Evolutionary conservation across 768 basidiomycete genomes (phyloP), one percentile per base, ranked within the genome.

Genomic region (Paxillus ammoniavirescens): DNA sequence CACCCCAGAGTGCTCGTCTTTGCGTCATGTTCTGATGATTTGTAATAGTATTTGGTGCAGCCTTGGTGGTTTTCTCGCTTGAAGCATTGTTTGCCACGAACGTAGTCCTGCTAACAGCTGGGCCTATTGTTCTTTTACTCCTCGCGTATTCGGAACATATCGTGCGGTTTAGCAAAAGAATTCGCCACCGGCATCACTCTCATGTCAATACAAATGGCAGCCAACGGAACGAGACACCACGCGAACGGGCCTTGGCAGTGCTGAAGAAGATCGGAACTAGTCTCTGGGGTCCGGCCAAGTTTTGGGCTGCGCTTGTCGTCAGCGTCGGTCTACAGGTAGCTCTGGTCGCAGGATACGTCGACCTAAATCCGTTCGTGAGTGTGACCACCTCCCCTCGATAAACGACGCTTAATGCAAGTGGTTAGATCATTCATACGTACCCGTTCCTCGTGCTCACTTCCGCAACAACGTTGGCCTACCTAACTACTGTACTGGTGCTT

Each of bases 321-420:
- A 72, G 75, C 2, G 57, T 77, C 4, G 76, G 68, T 7, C 58
- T 79, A 2, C 81, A 87, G 56, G 72, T 66, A 2, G 72, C 75
- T 2, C 69, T 89, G 7, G 72, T 82, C 3, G 62, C 73, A 43
- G 74, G 73, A 4, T 84, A 79, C 57, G 60, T 81, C 17, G 70
- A 76, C 43, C n/a, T 86, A 40, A 89, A 89, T 64, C 82, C 83
- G 30, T 83, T 81, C 56, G 87, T 89, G 61, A 61, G 84, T 71
- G 36, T 47, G 3, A 17, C 30, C 10, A 3, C 2, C n/a, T 23
- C 26, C 37, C 14, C 21, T 4, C 49, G 13, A 9, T 6, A 21
- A 17, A 26, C 9, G 13, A 40, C 35, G 23, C 33, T 52, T 37
- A 33, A 59, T 51, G 42, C 10, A 54, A 49, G 17, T n/a, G 3